phyloP scores from a whole-genome alignment of 2,329 filamentous ascomycete species.

The Fusarium pseudonygamai region DNA sequence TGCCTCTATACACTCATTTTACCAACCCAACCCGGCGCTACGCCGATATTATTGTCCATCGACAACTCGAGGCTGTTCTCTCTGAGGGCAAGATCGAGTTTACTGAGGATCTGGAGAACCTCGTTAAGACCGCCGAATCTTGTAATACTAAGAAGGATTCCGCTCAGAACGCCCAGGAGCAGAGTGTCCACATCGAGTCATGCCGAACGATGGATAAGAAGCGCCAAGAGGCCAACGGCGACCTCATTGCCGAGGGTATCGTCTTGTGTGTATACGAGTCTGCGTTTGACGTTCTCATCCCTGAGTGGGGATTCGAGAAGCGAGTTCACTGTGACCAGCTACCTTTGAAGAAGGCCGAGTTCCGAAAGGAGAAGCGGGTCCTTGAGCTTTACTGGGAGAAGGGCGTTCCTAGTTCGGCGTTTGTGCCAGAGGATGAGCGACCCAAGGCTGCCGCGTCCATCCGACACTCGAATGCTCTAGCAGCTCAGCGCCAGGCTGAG shows the following conservation, averaged over 20 bases:
- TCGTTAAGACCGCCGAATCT: conserved; percentile 92
- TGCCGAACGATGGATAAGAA: conserved; percentile 96
- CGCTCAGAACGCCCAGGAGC: conserved; percentile 95
- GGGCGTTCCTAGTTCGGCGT: conserved; percentile 94
- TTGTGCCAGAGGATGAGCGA: conserved; percentile 95
- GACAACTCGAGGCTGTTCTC: conserved; percentile 88
- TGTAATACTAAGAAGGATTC: conserved; percentile 99
- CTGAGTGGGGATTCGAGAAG: conserved; percentile 99
- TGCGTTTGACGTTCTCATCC: conserved; percentile 96
- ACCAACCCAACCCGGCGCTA: conserved; percentile 95
- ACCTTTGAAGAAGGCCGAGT: conserved; percentile 98
- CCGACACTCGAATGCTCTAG: conserved; percentile 77
- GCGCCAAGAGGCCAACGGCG: conserved; percentile 84
- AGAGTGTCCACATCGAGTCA: conserved; percentile 98
- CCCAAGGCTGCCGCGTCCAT: conserved; percentile 82
- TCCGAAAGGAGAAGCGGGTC: conserved; percentile 93
- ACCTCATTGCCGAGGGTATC: conserved; percentile 94
- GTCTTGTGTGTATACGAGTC: conserved; percentile 98
- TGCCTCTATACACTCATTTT: conserved; percentile 96
- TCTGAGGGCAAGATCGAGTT: conserved; percentile 86
- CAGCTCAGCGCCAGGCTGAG: conserved; percentile 82
- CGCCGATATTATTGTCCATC: conserved; percentile 93
- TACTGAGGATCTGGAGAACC: conserved; percentile 84
- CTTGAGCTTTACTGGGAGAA: conserved; percentile 99
- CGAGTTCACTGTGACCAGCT: conserved; percentile 98